Conservation (phyloP, 192 early-diverging fungal species). For the Backusella psychrophila region DNA sequence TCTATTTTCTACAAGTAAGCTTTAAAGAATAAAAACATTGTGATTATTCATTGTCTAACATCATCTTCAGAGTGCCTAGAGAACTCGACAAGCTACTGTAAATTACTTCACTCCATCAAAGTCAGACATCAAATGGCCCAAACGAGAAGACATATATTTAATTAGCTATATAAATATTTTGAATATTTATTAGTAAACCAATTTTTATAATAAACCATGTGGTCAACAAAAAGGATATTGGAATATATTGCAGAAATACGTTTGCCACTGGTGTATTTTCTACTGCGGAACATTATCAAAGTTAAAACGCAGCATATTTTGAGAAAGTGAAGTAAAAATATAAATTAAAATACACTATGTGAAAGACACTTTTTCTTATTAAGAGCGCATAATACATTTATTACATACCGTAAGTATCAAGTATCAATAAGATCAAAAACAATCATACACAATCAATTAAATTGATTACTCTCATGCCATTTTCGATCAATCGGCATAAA, state of each 20-base stretch:
- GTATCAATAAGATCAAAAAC: background rate
- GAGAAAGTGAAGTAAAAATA: background rate
- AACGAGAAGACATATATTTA: background rate
- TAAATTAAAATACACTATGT: background rate
- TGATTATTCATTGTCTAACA: background rate
- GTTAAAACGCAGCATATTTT: background rate
- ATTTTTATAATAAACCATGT: background rate
- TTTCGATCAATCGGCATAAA: background rate
- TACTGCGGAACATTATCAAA: background rate
- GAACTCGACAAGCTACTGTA: background rate
- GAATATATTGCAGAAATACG: too few relatives aligned
- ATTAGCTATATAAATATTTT: background rate
- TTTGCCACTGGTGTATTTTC: background rate
- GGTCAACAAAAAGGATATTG: background rate
- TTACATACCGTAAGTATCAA: background rate
- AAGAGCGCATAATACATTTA: background rate
- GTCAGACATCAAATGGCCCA: background rate
- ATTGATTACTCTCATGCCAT: background rate
- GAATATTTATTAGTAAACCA: background rate
- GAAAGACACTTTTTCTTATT: background rate
- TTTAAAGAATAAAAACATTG: background rate
- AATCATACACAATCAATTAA: background rate
- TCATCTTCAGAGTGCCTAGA: background rate
- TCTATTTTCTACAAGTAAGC: background rate
- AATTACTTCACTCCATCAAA: background rate